Conservation (phyloP, 2,329 filamentous ascomycete species). For the Stromatinia cepivora region DNA sequence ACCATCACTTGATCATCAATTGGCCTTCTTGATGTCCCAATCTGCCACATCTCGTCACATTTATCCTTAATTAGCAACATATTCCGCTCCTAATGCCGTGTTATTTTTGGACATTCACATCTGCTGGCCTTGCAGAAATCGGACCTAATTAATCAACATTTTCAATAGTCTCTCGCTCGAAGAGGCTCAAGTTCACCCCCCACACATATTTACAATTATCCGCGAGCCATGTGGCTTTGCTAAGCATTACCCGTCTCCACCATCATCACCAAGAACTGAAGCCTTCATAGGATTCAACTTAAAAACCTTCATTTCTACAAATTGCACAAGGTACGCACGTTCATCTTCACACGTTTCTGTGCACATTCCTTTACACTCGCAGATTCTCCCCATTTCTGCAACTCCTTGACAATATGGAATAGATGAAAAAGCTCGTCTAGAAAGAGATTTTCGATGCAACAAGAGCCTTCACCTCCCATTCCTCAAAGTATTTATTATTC, state of each 20-base stretch:
- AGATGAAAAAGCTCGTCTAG: background rate
- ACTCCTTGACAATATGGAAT: background rate
- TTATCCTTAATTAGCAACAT: slow-evolving; percentile 25
- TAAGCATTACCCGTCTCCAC: background rate
- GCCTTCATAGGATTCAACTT: background rate
- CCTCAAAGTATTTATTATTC: background rate
- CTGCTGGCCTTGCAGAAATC: slow-evolving; percentile 14
- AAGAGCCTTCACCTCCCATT: background rate
- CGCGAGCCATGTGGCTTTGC: slow-evolving; percentile 17
- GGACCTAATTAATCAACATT: slow-evolving; percentile 23
- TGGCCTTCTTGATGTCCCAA: background rate
- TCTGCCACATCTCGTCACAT: background rate
- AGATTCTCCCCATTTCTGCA: slow-evolving; percentile 1
- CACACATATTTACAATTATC: slow-evolving; percentile 1
- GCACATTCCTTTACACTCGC: slow-evolving; percentile 18
- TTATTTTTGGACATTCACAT: slow-evolving; percentile 25
- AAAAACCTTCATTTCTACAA: background rate
- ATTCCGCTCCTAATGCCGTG: slow-evolving; percentile 9
- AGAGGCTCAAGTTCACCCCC: background rate
- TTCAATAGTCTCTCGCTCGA: slow-evolving; percentile 16
- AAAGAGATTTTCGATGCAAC: background rate
- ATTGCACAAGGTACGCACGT: background rate
- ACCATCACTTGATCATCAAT: slow-evolving; percentile 6
- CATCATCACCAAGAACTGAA: background rate
- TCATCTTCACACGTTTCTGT: slow-evolving; percentile 6